Base-by-base conservation (phyloP, 2,329 filamentous ascomycete genomes). In the Cucurbitaria berberidis region DNA sequence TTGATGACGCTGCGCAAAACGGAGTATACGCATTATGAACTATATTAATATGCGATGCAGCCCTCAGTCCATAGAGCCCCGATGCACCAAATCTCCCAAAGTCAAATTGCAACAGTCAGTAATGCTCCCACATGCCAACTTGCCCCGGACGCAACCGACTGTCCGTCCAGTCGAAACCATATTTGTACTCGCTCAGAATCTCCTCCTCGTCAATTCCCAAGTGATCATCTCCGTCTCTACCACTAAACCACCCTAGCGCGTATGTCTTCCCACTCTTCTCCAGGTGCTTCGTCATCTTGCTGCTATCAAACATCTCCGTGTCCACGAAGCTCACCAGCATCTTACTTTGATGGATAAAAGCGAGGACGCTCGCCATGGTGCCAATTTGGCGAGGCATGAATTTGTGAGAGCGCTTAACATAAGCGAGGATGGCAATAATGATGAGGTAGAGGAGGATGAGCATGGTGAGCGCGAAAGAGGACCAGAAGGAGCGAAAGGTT, bases 191-290 rank as follows among this genome's bases (percentile, higher is more conserved):
- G 54, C 82, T 83, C 55, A 82, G 77, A 65, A 93, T 77, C 70
- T 89, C 86, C 77, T 93, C 89, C 76, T 91, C 82, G 67, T 93
- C 90, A 51, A 93, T 84, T 11, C 89, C 90, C 67, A 89, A 88
- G 77, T 93, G 90, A 57, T 84, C 83, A 72, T 88, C 81, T 3
- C 87, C 86, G 72, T 93, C 90, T 16, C 89, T 78, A 0, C 90
- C 90, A 35, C 78, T 77, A 66, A 92, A 92, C 89, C 89, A 92
- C 1, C 90, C 90, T 29, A 93, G 74, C 1, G 88, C 89, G 72
- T 93, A 93, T 35, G 80, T 86, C 77, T 88, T 88, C 32, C 83
- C 82, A n/a, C 83, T 74, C 9, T 71, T 75, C 55, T 84, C 83
- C 30, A 93, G 78, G 69, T 81, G 80, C 50, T 74, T 73, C 59